Base-by-base conservation (phyloP, 768 basidiomycete species). In the Russula dissimulans region DNA sequence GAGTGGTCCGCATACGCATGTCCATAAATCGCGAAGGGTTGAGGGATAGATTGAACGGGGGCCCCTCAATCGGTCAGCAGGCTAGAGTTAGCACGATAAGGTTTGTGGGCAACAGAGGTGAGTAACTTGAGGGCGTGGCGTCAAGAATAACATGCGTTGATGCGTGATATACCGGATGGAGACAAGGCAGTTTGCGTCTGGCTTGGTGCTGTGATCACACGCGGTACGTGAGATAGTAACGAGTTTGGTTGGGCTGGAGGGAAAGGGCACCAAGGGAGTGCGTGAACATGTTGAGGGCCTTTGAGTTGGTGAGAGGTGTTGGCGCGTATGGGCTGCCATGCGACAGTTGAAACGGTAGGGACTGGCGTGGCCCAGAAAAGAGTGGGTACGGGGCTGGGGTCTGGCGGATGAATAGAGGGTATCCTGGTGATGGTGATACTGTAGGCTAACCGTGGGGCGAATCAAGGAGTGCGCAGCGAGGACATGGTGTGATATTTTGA, bases 391-490 rank as follows among this genome's bases (percentile, higher is more conserved):
- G 59, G 46, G 8, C 39, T 14, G n/a, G 32, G 34, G 4, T 47
- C 10, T 39, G 38, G 32, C 39, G 46, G 31, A 48, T 61, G 22
- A 49, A 61, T 61, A 46, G 36, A 56, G 56, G 55, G 60, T 61
- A 41, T 18, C 56, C 56, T 57, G 44, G 31, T 17, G 56, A 51
- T 29, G 14, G 29, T 41, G 5, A 7, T 10, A n/a, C n/a, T 34
- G 41, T 42, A 53, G 8, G 14, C 22, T 26, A 10, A 36, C 34
- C 34, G 10, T 36, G 34, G 38, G 36, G 47, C 1, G 22, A 32
- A 18, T 49, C 26, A 26, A 32, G 32, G 43, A 50, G 48, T 29
- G 29, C 26, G 31, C 44, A 29, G 18, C 42, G 7, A 51, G 60
- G 22, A 47, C 8, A 18, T 5, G 10, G 41, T 43, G 50, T 42